These are phyloP conservation scores for Pseudogymnoascus sp. DNA, from an alignment of 2,329 filamentous ascomycete species.

Conservation along the genomic window DNA sequence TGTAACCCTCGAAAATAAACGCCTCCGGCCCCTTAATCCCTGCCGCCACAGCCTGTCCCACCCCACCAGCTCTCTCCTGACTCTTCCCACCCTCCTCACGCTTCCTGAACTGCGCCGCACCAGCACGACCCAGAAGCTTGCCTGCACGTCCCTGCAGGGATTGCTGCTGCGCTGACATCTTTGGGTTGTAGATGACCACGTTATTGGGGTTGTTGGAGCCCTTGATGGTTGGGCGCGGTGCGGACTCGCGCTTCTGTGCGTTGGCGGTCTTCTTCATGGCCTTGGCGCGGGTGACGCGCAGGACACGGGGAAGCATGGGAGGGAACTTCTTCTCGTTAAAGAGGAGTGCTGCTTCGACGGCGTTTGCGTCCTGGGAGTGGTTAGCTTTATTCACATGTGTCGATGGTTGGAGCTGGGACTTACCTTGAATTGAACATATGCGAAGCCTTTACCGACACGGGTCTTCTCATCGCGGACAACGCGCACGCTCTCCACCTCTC, in stretches of 20 bases:
- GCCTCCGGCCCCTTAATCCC: conserved; percentile 47
- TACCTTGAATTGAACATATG: conserved; percentile 90
- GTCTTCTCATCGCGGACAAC: conserved; percentile 86
- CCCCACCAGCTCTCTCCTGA: background rate
- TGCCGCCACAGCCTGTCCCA: conserved; percentile 8
- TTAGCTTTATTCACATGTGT: conserved; percentile 17
- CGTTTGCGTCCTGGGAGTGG: conserved; percentile 60
- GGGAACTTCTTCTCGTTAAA: conserved; percentile 89
- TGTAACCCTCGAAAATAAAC: conserved; percentile 75
- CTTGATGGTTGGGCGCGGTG: background rate
- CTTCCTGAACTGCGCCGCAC: conserved; percentile 39
- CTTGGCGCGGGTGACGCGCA: conserved; percentile 75
- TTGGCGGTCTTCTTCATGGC: conserved; percentile 34
- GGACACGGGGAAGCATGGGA: conserved; percentile 80
- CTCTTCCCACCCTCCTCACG: conserved; percentile 20
- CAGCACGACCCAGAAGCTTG: conserved; percentile 67
- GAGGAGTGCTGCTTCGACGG: conserved; percentile 84
- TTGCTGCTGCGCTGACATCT: conserved; percentile 62
- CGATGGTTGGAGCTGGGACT: conserved; percentile 24
- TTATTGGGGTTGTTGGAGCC: conserved; percentile 15
- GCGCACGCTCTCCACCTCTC: conserved; percentile 86
- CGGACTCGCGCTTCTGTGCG: conserved; percentile 15
- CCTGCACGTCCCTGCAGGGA: conserved; percentile 66
- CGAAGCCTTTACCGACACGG: conserved; percentile 91
- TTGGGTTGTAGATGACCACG: conserved; percentile 53